Evolutionary conservation across 2,329 filamentous ascomycete species (phyloP).

Genomic region (Calonectria leucothoes): DNA sequence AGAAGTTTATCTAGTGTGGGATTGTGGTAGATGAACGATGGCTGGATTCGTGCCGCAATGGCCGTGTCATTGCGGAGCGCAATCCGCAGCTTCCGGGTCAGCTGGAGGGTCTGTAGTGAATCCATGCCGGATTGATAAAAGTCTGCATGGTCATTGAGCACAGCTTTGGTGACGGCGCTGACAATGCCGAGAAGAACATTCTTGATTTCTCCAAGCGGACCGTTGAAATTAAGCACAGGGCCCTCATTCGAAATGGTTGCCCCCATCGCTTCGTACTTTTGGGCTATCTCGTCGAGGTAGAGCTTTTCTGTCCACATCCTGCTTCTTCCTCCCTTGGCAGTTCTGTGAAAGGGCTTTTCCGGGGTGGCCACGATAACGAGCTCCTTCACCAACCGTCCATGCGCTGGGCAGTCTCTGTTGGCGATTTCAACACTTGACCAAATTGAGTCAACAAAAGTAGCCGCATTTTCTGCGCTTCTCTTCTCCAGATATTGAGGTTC

Average conservation of each 20-base stretch:
- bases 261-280: neutral
- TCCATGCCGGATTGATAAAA: neutral
- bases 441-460: neutral
- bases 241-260: neutral
- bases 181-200: neutral
- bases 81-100: neutral
- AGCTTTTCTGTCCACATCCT: neutral
- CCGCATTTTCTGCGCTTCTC: neutral
- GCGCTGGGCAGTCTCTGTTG: neutral
- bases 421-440: neutral
- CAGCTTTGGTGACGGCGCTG: neutral
- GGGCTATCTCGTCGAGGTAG: neutral
- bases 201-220: neutral
- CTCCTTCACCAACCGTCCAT: neutral
- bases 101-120: neutral
- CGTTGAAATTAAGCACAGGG: neutral
- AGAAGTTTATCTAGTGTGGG: neutral
- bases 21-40: neutral
- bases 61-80: neutral
- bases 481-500: neutral
- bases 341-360: neutral
- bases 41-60: neutral
- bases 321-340: neutral
- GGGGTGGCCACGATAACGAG: neutral
- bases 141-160: neutral